phyloP scores from a whole-genome alignment of 768 basidiomycete genomes.

The Trametes elegans region DNA sequence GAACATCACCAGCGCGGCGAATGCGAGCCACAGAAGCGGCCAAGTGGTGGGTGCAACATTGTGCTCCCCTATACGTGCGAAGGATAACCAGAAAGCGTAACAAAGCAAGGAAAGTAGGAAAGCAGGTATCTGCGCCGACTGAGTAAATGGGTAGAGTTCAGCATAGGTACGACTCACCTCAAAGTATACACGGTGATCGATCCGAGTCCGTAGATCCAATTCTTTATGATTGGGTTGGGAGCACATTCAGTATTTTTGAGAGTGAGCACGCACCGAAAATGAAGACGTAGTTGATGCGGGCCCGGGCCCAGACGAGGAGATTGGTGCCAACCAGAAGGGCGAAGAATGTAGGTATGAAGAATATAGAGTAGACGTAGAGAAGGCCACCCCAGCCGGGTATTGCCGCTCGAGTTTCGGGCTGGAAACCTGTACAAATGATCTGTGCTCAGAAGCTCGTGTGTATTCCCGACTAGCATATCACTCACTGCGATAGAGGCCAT shows the following conservation, averaged over 20 bases:
- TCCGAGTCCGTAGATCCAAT: slow-evolving; percentile 62
- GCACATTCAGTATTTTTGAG: not conserved
- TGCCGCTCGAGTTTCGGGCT: slow-evolving; percentile 44
- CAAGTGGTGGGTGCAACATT: slow-evolving; percentile 67
- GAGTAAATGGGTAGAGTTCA: slow-evolving; percentile 9
- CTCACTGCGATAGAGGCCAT: slow-evolving; percentile 64
- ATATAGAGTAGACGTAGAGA: slow-evolving; percentile 73
- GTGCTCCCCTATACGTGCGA: slow-evolving; percentile 55
- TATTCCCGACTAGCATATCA: too few relatives aligned
- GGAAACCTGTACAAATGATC: too few relatives aligned
- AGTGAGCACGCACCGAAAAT: slow-evolving; percentile 65
- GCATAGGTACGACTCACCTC: slow-evolving; percentile 42
- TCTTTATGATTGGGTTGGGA: slow-evolving; percentile 50
- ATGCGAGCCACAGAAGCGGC: slow-evolving; percentile 79
- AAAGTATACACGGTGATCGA: slow-evolving; percentile 79
- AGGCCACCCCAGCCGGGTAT: slow-evolving; percentile 74
- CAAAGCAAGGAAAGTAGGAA: slow-evolving; percentile 71
- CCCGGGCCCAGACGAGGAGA: slow-evolving; percentile 67
- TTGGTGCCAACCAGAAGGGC: slow-evolving; percentile 81
- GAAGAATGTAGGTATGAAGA: slow-evolving; percentile 75
- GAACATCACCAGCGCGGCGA: slow-evolving; percentile 56
- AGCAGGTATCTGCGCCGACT: slow-evolving; percentile 62
- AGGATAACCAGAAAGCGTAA: slow-evolving; percentile 85
- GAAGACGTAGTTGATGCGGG: slow-evolving; percentile 91
- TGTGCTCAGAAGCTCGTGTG: too few relatives aligned